Evolutionary conservation across 441 rosid genomes (phyloP).

Genomic region (Daphne laureola): DNA sequence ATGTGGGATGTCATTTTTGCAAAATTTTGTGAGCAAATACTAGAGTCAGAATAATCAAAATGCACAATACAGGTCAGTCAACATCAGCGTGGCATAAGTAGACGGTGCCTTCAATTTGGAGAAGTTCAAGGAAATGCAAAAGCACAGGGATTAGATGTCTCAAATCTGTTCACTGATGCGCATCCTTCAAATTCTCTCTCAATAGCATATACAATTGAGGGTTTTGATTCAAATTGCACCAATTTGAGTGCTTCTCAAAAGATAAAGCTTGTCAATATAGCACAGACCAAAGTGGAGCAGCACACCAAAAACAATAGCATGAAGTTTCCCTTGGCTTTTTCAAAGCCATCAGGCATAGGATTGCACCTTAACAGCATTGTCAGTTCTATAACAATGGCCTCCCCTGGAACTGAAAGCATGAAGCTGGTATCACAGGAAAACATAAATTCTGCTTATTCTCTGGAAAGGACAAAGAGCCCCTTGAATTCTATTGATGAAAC

Average conservation of each 20-base stretch:
- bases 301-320: conserved; percentile 13
- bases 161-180: conserved; percentile 15
- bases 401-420: conserved; percentile 17
- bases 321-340: conserved; percentile 20
- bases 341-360: conserved; percentile 51
- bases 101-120: conserved; percentile 63
- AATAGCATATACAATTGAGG: conserved; percentile 21
- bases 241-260: conserved; percentile 15
- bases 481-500: conserved; percentile 21
- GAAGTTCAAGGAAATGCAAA: conserved; percentile 26
- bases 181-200: conserved; percentile 18
- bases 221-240: conserved; percentile 18
- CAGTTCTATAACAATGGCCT: conserved; percentile 19
- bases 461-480: conserved; percentile 15
- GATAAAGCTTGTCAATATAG: conserved; percentile 21
- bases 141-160: conserved; percentile 12
- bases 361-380: conserved; percentile 54
- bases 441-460: conserved; percentile 5
- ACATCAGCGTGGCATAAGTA: conserved; percentile 45
- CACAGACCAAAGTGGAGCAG: conserved; percentile 12
- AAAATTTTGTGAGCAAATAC: neutral
- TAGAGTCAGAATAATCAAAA: conserved; percentile 17
- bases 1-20: conserved; percentile 14
- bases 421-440: conserved; percentile 15
- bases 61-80: conserved; percentile 28